Evolutionary conservation across 345 rosid species (phyloP).

Genomic region (Aegle marmelos): DNA sequence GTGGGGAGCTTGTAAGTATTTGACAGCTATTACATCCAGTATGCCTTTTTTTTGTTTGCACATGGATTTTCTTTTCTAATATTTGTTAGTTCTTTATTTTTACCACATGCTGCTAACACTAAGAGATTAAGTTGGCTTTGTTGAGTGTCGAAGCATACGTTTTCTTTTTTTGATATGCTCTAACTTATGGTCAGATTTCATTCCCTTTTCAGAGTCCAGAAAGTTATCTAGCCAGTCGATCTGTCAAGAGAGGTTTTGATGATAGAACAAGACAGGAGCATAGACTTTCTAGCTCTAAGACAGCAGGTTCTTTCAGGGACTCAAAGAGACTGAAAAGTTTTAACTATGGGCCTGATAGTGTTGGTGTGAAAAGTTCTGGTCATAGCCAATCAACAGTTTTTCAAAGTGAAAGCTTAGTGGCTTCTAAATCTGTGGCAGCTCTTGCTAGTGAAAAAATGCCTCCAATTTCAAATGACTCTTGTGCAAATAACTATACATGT

Average conservation of each 20-base stretch:
- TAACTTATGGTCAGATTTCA: neutral
- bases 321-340: slow-evolving; percentile 55
- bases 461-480: slow-evolving; percentile 17
- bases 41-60: neutral
- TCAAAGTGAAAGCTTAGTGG: slow-evolving; percentile 18
- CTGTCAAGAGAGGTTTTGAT: slow-evolving; percentile 26
- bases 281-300: slow-evolving; percentile 30
- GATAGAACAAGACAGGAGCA: slow-evolving; percentile 22
- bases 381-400: slow-evolving; percentile 11
- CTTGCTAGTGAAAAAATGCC: slow-evolving; percentile 13
- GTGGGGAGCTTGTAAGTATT: slow-evolving; percentile 34
- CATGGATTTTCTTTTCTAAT: neutral
- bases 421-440: slow-evolving; percentile 11
- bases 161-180: neutral
- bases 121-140: neutral
- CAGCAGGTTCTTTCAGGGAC: slow-evolving; percentile 35
- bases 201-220: slow-evolving; percentile 34
- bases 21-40: neutral
- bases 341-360: slow-evolving; percentile 23
- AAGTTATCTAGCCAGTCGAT: slow-evolving; percentile 20
- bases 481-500: slow-evolving; percentile 35
- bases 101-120: neutral
- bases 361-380: slow-evolving; percentile 2
- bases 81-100: neutral
- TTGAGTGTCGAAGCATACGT: neutral